These are phyloP conservation scores for Ustulina deusta DNA, from an alignment of 2,329 filamentous ascomycete genomes.

Conservation along the genomic window DNA sequence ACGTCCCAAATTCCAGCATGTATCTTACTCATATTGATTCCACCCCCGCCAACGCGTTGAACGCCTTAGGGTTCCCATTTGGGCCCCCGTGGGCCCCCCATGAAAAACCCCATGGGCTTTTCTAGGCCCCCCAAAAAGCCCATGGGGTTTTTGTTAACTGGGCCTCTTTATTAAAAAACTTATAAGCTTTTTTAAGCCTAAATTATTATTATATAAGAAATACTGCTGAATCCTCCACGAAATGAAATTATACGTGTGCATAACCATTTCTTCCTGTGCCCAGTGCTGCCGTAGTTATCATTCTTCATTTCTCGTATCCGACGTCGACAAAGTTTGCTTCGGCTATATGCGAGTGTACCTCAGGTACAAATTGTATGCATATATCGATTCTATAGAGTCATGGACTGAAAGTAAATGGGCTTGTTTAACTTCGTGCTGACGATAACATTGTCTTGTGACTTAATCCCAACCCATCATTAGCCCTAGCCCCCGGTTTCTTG, in stretches of 20 bases:
- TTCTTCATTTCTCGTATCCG: too few species aligned
- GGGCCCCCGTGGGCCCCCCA: too few species aligned
- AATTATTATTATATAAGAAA: too few species aligned
- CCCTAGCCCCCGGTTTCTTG: neutral
- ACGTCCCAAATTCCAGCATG: neutral
- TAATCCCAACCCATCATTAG: neutral
- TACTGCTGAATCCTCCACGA: too few species aligned
- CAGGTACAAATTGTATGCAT: neutral
- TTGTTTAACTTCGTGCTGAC: neutral
- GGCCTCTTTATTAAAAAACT: too few species aligned
- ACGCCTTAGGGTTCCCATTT: too few species aligned
- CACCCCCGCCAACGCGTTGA: conserved; percentile 55
- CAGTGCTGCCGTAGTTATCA: neutral
- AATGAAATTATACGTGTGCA: neutral
- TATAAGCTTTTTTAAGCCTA: too few species aligned
- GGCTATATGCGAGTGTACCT: neutral
- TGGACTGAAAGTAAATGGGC: too few species aligned
- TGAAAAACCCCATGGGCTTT: too few species aligned
- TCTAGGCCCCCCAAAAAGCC: too few species aligned
- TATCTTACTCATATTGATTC: conserved; percentile 46
- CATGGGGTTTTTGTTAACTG: too few species aligned
- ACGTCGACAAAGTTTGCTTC: neutral
- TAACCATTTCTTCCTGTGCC: neutral
- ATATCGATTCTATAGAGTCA: neutral
- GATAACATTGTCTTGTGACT: neutral